Conservation (phyloP, 1,284 basidiomycete genomes). For the Mycosarcoma maydis region DNA sequence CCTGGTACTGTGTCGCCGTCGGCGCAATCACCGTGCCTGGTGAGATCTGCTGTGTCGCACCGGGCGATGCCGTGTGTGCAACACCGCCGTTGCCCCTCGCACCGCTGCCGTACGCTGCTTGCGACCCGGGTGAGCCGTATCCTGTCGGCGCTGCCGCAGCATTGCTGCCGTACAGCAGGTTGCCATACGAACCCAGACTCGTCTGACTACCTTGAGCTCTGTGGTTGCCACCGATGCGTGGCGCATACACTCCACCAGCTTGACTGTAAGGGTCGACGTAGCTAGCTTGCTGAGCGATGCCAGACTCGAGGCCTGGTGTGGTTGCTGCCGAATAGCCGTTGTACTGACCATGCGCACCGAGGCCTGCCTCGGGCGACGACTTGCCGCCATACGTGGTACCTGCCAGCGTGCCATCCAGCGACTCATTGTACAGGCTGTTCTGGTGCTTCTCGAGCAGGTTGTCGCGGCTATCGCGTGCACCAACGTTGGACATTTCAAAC, state of each 20-base stretch:
- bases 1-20: slow-evolving; percentile 14
- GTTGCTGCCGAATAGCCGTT: slow-evolving; percentile 16
- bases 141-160: slow-evolving; percentile 2
- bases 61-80: slow-evolving; percentile 12
- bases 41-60: slow-evolving; percentile 33
- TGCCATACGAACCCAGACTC: slow-evolving; percentile 45
- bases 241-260: slow-evolving; percentile 14
- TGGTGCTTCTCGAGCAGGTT: slow-evolving; percentile 57
- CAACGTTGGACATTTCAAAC: slow-evolving; percentile 54
- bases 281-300: slow-evolving; percentile 18
- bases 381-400: slow-evolving; percentile 38
- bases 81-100: background rate
- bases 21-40: slow-evolving; percentile 37
- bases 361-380: slow-evolving; percentile 29
- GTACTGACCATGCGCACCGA: slow-evolving; percentile 19
- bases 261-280: slow-evolving; percentile 40
- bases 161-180: slow-evolving; percentile 34
- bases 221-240: slow-evolving; percentile 25
- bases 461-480: slow-evolving; percentile 50
- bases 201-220: slow-evolving; percentile 39
- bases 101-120: slow-evolving; percentile 11
- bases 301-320: slow-evolving; percentile 20
- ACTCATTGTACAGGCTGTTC: slow-evolving; percentile 45
- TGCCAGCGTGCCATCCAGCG: slow-evolving; percentile 36
- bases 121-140: slow-evolving; percentile 14